Evolutionary conservation across 2,329 filamentous ascomycete genomes (phyloP), one percentile per base, ranked within the genome.

Genomic region (Knufia petricola): DNA sequence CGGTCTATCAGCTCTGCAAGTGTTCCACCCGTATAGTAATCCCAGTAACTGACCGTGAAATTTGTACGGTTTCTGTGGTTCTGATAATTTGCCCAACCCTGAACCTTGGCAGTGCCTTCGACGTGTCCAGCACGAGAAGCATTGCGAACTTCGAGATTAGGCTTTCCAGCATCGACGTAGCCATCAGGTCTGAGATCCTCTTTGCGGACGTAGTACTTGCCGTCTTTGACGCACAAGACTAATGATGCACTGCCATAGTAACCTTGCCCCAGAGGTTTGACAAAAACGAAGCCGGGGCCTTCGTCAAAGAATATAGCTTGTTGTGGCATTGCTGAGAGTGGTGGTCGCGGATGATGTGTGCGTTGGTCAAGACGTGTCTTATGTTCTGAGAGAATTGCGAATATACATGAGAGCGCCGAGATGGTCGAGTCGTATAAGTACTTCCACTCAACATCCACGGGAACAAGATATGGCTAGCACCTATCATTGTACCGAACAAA

Each of bases 141-240:
- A 26, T 21, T 21, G 3, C 19, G 34, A 12, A 55, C 51, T 31
- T 53, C 53, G 24, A 34, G 26, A 26, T 15, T 38, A 4, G 36
- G 32, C 2, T 39, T 13, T 13, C 42, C 37, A 23, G 20, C 23
- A n/a, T 28, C 28, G 31, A n/a, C 42, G 21, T 34, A 24, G 12
- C 4, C 17, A 10, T 19, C 8, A 3, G 30, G 37, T 21, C 26
- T 42, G 12, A 39, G 17, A 4, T 43, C 49, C 34, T 53, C 52
- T 46, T 55, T 55, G 28, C 53, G 43, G 4, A 55, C 53, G 41
- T 50, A 55, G n/a, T 42, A n/a, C 23, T 43, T 23, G 32, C 44
- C 40, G 44, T 53, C 41, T 9, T 31, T 36, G 23, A 55, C 15
- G n/a, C 50, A 53, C 4, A 32, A 46, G 1, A 53, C 53, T 24